phyloP scores from a whole-genome alignment of 441 rosid species.

The Euphorbia corollata region DNA sequence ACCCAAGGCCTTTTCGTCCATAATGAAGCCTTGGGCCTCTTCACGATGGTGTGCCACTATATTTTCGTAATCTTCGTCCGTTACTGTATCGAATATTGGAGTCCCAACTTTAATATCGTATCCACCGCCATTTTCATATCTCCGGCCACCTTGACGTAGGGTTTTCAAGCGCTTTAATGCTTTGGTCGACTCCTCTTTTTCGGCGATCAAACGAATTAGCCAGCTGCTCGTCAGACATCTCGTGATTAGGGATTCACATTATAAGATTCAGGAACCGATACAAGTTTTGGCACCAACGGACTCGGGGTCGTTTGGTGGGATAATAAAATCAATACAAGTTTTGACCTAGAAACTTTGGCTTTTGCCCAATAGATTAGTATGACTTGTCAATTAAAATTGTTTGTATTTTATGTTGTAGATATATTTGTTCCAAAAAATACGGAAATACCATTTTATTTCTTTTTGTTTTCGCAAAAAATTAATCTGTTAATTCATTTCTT shows the following conservation, averaged over 20 bases:
- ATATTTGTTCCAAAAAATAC: no score
- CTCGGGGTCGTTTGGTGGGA: no score
- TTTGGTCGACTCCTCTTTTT: constrained; percentile 43
- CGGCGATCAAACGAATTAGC: constrained; percentile 36
- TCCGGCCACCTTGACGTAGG: constrained; percentile 57
- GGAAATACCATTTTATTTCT: no score
- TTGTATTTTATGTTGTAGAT: no score
- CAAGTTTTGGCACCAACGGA: constrained; percentile 22
- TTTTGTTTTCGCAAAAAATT: no score
- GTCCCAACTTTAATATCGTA: constrained; percentile 57
- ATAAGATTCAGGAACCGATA: constrained; percentile 6
- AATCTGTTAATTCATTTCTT: no score
- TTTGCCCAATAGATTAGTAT: no score
- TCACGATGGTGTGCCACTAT: constrained; percentile 66
- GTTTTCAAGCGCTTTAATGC: constrained; percentile 70
- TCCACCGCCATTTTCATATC: constrained; percentile 48
- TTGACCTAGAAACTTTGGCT: no score
- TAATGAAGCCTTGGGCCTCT: constrained; percentile 69
- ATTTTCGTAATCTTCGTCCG: constrained; percentile 64
- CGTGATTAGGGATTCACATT: constrained; percentile 14
- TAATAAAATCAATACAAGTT: no score
- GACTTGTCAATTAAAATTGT: no score
- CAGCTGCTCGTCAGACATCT: constrained; percentile 47
- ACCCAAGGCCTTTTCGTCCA: constrained; percentile 76
- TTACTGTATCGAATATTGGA: constrained; percentile 74